phyloP scores from a whole-genome alignment of 495 filamentous ascomycete genomes.

The Talaromyces thailandensis region DNA sequence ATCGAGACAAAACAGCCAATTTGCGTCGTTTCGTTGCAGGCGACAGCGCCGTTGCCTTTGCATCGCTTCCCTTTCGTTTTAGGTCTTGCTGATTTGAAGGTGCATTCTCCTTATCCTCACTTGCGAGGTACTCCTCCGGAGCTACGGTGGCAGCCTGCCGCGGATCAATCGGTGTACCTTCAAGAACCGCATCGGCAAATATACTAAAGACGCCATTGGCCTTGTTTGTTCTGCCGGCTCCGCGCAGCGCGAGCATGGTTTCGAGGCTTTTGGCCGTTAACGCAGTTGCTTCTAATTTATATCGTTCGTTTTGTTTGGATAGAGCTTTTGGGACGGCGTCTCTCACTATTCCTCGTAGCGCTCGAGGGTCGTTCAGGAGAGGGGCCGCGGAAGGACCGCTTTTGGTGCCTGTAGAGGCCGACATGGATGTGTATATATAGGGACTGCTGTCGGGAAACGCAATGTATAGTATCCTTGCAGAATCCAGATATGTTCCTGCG shows the following conservation, averaged over 20 bases:
- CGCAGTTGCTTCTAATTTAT: conserved; percentile 53
- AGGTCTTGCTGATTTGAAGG: conserved; percentile 18
- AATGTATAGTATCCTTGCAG: conserved; percentile 60
- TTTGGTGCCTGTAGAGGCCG: conserved; percentile 25
- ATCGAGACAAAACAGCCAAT: conserved; percentile 48
- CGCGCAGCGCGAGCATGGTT: conserved; percentile 55
- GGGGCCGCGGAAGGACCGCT: conserved; percentile 9
- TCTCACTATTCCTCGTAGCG: conserved; percentile 57
- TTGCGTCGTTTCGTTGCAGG: conserved; percentile 50
- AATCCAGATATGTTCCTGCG: conserved; percentile 34
- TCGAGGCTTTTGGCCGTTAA: conserved; percentile 60
- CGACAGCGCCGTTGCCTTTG: conserved; percentile 46
- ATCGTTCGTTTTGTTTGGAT: conserved; percentile 58
- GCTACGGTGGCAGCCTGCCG: conserved; percentile 31
- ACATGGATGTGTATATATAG: conserved; percentile 61
- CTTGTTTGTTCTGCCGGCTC: conserved; percentile 53
- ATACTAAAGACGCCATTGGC: conserved; percentile 71
- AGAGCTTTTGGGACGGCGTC: conserved; percentile 73
- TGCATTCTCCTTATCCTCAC: conserved; percentile 21
- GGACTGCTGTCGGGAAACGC: conserved; percentile 73
- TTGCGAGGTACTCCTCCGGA: conserved; percentile 28
- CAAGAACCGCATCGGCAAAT: conserved; percentile 56
- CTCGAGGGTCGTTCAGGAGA: conserved; percentile 44
- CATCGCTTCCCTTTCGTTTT: conserved; percentile 44
- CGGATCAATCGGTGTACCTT: conserved; percentile 49